Evolutionary conservation across 257 asterid genomes (phyloP).

Genomic region (Cruciata laevipes): DNA sequence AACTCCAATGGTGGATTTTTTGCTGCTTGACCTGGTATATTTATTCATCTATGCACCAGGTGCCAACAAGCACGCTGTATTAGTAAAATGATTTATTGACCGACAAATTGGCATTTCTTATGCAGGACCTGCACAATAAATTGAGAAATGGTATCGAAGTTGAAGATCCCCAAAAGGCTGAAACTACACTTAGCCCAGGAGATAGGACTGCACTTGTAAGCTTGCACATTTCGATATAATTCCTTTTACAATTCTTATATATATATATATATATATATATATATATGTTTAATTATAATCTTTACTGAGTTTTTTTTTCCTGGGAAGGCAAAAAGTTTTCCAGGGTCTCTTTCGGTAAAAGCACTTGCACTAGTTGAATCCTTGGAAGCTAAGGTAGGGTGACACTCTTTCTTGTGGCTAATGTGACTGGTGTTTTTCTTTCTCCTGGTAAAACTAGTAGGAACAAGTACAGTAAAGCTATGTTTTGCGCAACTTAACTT

Average conservation of each 20-base stretch:
- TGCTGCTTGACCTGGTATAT: constrained; percentile 71
- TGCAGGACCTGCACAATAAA: constrained; percentile 72
- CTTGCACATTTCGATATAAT: constrained; percentile 13
- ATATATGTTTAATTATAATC: not conserved
- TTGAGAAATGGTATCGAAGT: constrained; percentile 65
- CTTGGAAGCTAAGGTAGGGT: constrained; percentile 79
- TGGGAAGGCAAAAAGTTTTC: constrained; percentile 64
- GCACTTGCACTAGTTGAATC: constrained; percentile 61
- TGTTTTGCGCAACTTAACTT: not conserved
- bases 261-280: too few species aligned
- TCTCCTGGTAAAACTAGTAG: not conserved
- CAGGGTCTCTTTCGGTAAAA: constrained; percentile 57
- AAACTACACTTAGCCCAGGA: constrained; percentile 48
- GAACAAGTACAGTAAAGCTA: not conserved
- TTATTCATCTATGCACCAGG: constrained; percentile 15
- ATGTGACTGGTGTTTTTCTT: not conserved
- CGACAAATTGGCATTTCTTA: constrained; percentile 16
- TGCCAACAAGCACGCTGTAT: not conserved
- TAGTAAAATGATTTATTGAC: constrained; percentile 7
- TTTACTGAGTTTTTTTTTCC: not conserved
- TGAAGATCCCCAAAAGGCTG: constrained; percentile 58
- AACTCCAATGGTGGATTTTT: constrained; percentile 60
- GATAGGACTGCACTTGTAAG: constrained; percentile 69
- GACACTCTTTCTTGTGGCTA: constrained; percentile 19
- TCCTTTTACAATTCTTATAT: constrained; percentile 7